Base-by-base conservation (phyloP, 208 protist species). In the Strigomonas galati region DNA sequence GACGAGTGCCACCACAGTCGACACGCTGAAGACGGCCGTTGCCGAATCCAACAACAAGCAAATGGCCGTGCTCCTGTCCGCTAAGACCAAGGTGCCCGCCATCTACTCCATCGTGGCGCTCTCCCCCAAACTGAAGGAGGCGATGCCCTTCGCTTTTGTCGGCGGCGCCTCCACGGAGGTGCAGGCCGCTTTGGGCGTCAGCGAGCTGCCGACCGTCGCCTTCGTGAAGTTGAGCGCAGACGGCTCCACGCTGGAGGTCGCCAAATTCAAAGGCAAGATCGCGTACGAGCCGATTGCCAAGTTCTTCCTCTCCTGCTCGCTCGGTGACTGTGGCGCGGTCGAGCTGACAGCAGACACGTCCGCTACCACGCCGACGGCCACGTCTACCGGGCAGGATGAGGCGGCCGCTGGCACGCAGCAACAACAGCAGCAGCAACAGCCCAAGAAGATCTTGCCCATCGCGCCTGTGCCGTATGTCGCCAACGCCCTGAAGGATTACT, bases 71-170 rank as follows among this genome's bases (percentile, higher is more conserved):
- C 71, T 97, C 37, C 90, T 97, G 63, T 92, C 87, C 7, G 56
- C 81, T 0, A 95, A 95, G 74, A 30, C 31, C 12, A 87, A 84
- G 65, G 76, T 92, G 32, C 88, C 92, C 24, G 81, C 92, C 2
- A 81, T 95, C 59, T 81, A 92, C 24, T 85, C 87, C 51, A 83
- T 97, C 9, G 65, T 95, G 43, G 72, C 86, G 5, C 54, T 81
- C 19, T 95, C 92, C 14, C 76, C 79, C 35, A 71, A 79, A 56
- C 76, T 97, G n/a, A 37, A 46, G 31, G 64, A 81, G 56, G 52
- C 81, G 31, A 64, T 95, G 55, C 79, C 84, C 19, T 90, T 95
- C 59, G 77, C 79, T 26, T 94, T 96, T 76, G 69, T 80, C 43
- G 76, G 82, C 2, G 63, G 43, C 5, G 69, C 72, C 32, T 65